Base-by-base conservation (phyloP, 176 grass and related monocot genomes). In the Cenchrus americanus region DNA sequence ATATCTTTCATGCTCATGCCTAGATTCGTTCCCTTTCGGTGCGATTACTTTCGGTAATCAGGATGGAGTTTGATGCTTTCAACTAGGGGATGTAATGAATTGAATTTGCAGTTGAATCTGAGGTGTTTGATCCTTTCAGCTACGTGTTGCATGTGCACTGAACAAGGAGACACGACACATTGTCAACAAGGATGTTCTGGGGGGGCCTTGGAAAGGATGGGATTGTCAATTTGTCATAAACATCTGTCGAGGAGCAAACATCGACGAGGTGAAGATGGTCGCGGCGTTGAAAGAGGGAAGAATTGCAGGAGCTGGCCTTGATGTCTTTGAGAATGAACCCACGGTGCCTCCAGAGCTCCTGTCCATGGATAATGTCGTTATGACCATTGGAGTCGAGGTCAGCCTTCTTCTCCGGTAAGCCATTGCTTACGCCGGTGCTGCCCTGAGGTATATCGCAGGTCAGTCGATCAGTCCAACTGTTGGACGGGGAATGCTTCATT, bases 271-370 rank as follows among this genome's bases (percentile, higher is more conserved):
- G 0, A 90, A 76, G 11, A 17, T 95, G 19, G 76, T 95, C 7
- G 17, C 32, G 0, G 84, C 58, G 1, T 69, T 95, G 15, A 14
- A 58, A 42, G 55, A 78, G 18, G 82, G 87, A 2, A 73, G 48
- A 50, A 86, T 92, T 50, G 83, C 66, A 5, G 93, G 87, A 8
- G 85, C 78, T 37, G 90, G 85, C 0, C 93, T 94, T 10, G 87
- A 94, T n/a, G 93, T 94, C 14, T 90, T 87, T 48, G 82, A 92
- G 84, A 65, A 65, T 11, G 87, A 94, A 78, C 87, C 93, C 2
- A 40, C 18, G 0, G 87, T 94, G 44, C 85, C 90, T 0, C 11
- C 18, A 0, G 92, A 90, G 85, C 64, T 92, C 7, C 1, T 92
- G 7, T 54, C 77, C 37, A 88, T 90, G 85, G 92, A 92, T 62